Conservation (phyloP, 1,284 basidiomycete genomes). For the Cutaneotrichosporon spelunceum region DNA sequence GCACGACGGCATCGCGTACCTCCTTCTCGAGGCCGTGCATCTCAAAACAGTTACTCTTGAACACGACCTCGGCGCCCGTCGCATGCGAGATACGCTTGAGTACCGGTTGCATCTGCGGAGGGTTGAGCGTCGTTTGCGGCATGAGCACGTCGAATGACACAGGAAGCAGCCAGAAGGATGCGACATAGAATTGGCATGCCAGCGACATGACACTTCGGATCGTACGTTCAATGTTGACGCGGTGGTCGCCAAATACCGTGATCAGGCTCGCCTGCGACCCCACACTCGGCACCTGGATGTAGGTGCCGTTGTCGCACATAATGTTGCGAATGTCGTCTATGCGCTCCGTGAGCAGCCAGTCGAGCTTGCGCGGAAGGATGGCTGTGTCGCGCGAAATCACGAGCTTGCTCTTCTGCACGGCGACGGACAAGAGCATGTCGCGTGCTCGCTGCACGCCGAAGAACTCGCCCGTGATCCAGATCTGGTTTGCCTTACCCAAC, state of each 20-base stretch:
- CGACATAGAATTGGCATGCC: slow-evolving; percentile 92
- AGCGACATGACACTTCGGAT: slow-evolving; percentile 94
- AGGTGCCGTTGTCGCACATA: slow-evolving; percentile 96
- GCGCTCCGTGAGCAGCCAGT: slow-evolving; percentile 94
- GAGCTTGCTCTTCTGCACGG: slow-evolving; percentile 83
- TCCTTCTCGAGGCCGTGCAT: slow-evolving; percentile 93
- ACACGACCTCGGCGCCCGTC: slow-evolving; percentile 90
- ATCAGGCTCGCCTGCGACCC: slow-evolving; percentile 72
- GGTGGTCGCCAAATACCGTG: slow-evolving; percentile 89
- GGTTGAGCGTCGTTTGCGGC: slow-evolving; percentile 70
- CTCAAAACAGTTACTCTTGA: slow-evolving; percentile 97
- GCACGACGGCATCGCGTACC: slow-evolving; percentile 78
- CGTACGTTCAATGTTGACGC: slow-evolving; percentile 92
- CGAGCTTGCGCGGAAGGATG: slow-evolving; percentile 90
- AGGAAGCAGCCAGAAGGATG: slow-evolving; percentile 92
- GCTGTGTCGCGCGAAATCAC: slow-evolving; percentile 90
- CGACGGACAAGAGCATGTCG: slow-evolving; percentile 89
- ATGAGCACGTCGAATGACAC: slow-evolving; percentile 88
- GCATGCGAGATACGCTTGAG: slow-evolving; percentile 81
- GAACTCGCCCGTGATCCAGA: slow-evolving; percentile 98
- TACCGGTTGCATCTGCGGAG: slow-evolving; percentile 76
- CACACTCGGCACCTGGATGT: slow-evolving; percentile 87
- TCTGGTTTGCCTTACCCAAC: slow-evolving; percentile 59
- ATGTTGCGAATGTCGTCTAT: slow-evolving; percentile 83
- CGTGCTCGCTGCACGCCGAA: slow-evolving; percentile 91